These are phyloP conservation scores for Aspergillus bombycis DNA, from an alignment of 2,329 filamentous ascomycete genomes.

Conservation along the genomic window DNA sequence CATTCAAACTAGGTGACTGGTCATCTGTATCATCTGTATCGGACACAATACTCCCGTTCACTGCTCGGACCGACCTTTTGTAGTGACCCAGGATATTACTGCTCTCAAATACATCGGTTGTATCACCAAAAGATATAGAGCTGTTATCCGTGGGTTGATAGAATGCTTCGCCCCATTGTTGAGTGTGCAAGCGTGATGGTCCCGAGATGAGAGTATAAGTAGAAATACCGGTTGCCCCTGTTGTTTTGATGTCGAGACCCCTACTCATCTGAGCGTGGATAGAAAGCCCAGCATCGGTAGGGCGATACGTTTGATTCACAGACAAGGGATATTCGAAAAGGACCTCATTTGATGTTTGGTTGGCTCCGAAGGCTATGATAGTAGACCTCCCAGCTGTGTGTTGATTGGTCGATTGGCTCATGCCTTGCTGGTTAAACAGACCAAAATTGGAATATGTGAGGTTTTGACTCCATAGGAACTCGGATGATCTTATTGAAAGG, in stretches of 20 bases:
- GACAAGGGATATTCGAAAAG: neutral
- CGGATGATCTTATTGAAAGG: neutral
- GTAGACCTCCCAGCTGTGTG: neutral
- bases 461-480: neutral
- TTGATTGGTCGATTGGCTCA: neutral
- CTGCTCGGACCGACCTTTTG: neutral
- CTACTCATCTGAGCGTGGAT: neutral
- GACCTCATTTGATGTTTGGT: neutral
- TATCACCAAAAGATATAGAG: conserved; percentile 34
- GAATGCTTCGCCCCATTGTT: conserved; percentile 33
- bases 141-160: conserved; percentile 25
- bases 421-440: neutral
- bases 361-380: neutral
- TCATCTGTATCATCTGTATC: neutral
- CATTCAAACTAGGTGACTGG: neutral
- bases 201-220: conserved; percentile 59
- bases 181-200: conserved; percentile 28
- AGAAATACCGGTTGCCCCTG: conserved; percentile 48
- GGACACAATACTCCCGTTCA: neutral
- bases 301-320: neutral
- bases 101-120: conserved; percentile 31
- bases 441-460: neutral
- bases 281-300: neutral
- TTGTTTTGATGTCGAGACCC: neutral
- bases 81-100: conserved; percentile 2